These are phyloP conservation scores for Hyparrhenia diplandra DNA, from an alignment of 176 grass and related monocot genomes.

Conservation along the genomic window DNA sequence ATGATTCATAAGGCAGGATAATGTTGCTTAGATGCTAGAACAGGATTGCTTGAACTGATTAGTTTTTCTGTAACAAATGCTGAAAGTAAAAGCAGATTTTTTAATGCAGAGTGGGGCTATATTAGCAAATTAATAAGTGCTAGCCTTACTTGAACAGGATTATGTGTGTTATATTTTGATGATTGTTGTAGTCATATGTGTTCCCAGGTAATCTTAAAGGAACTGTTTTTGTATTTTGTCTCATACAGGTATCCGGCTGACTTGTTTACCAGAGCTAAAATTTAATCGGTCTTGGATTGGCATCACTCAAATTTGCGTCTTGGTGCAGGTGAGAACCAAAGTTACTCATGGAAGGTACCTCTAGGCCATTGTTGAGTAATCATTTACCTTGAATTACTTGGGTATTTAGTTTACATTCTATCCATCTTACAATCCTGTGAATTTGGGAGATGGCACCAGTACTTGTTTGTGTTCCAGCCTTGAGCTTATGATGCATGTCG, in stretches of 20 bases:
- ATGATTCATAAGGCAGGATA: not conserved
- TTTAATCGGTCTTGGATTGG: conserved; percentile 88
- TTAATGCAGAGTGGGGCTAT: not conserved
- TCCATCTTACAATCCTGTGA: not conserved
- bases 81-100: not conserved
- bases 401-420: not conserved
- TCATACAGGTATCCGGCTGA: conserved; percentile 67
- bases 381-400: not conserved
- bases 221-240: not conserved
- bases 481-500: not conserved
- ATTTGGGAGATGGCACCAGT: not conserved
- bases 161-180: not conserved
- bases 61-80: not conserved
- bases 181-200: not conserved
- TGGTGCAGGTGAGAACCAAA: conserved; percentile 45
- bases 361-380: not conserved
- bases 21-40: not conserved
- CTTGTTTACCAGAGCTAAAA: conserved; percentile 70
- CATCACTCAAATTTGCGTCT: conserved; percentile 78
- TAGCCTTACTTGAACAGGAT: not conserved
- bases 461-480: not conserved
- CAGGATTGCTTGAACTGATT: not conserved
- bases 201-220: not conserved
- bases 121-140: not conserved
- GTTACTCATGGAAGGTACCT: not conserved